phyloP scores from a whole-genome alignment of 371 early-diverging fungal species.

The Syncephalis plumigaleata region DNA sequence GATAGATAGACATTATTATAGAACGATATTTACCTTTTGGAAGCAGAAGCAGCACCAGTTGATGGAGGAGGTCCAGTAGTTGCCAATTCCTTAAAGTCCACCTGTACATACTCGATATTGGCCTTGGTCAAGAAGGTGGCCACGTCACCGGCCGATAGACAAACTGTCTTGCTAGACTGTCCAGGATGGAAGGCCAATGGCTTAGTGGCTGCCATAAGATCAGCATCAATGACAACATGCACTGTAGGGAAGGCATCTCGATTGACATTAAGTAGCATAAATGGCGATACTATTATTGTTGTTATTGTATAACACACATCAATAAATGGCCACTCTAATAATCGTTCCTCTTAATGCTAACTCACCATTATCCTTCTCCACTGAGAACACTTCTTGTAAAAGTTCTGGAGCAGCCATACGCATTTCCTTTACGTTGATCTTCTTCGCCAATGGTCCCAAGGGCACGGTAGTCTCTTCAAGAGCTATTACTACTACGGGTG shows the following conservation, averaged over 20 bases:
- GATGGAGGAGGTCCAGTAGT: conserved; percentile 18
- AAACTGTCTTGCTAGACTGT: conserved; percentile 29
- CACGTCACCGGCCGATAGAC: conserved; percentile 26
- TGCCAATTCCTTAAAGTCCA: conserved; percentile 25
- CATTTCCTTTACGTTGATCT: conserved; percentile 42
- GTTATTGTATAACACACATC: too few species aligned
- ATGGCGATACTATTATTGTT: conserved; percentile 40
- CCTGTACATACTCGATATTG: conserved; percentile 15
- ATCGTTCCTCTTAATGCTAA: too few species aligned
- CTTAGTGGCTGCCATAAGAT: conserved; percentile 17
- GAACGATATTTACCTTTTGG: too few species aligned
- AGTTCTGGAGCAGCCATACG: conserved; percentile 47
- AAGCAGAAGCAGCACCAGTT: conserved; percentile 6
- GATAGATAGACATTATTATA: too few species aligned
- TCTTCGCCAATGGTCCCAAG: conserved; percentile 30
- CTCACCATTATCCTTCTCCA: conserved; percentile 24
- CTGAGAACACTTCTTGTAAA: conserved; percentile 26
- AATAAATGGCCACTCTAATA: too few species aligned
- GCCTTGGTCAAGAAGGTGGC: conserved; percentile 20
- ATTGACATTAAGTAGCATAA: conserved; percentile 30
- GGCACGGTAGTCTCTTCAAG: conserved; percentile 25
- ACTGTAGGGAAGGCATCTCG: conserved; percentile 21
- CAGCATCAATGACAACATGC: conserved; percentile 34
- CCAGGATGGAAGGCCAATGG: conserved; percentile 40
- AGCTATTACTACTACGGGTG: conserved; percentile 43